These are phyloP conservation scores for Neurospora sp. DNA, from an alignment of 495 filamentous ascomycete species.

Conservation along the genomic window DNA sequence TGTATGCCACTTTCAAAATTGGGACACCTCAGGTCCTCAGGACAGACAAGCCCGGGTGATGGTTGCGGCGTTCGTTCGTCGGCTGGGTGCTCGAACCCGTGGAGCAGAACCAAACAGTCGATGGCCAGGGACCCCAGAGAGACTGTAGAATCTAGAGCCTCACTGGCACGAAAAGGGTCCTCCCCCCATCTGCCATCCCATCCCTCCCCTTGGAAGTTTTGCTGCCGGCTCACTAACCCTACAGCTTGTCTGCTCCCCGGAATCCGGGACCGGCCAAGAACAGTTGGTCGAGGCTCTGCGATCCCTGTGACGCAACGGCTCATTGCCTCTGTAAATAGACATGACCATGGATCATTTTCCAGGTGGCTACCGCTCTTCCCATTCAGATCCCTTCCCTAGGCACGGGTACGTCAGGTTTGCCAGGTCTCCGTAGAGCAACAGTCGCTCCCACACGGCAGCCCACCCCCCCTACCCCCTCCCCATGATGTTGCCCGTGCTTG, in stretches of 20 bases:
- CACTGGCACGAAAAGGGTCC: neutral
- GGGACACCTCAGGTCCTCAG: neutral
- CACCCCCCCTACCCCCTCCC: neutral
- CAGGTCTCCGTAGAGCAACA: neutral
- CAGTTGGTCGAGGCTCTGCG: neutral
- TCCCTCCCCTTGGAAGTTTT: neutral
- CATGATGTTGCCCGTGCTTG: neutral
- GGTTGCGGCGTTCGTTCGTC: neutral
- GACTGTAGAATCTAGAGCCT: neutral
- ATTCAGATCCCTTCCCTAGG: neutral
- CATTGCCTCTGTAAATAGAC: neutral
- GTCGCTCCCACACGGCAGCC: neutral
- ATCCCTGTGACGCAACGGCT: neutral
- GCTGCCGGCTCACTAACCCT: neutral
- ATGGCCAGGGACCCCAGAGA: neutral
- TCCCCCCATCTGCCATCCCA: neutral
- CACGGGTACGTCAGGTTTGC: neutral
- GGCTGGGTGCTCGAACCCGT: neutral
- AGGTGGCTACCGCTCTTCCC: neutral
- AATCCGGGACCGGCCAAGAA: neutral
- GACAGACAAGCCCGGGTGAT: neutral
- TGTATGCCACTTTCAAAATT: neutral
- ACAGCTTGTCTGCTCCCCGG: neutral
- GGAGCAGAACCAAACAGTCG: neutral
- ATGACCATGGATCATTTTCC: neutral